phyloP scores from a whole-genome alignment of 2,329 filamentous ascomycete species.

The Colletotrichum godetiae region DNA sequence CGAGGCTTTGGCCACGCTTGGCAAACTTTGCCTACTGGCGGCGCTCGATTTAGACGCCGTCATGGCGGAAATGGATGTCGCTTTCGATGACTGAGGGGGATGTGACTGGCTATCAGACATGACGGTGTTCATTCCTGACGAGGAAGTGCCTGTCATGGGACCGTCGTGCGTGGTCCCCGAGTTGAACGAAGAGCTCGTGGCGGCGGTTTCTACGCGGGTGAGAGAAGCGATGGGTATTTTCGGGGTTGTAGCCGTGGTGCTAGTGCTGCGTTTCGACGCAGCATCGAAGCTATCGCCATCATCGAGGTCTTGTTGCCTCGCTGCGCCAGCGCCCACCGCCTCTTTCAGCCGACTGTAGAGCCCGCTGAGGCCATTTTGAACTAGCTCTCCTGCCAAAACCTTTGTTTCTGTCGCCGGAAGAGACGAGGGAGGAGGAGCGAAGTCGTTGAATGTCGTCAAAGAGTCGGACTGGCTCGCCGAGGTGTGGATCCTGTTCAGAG shows the following conservation, averaged over 20 bases:
- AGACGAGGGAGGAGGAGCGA: constrained; percentile 75
- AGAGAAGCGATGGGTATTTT: constrained; percentile 54
- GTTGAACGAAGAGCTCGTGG: constrained; percentile 45
- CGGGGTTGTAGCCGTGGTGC: constrained; percentile 52
- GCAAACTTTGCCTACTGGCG: constrained; percentile 52
- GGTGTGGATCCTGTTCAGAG: constrained; percentile 88
- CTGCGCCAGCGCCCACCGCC: constrained; percentile 78
- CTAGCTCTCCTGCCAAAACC: constrained; percentile 75
- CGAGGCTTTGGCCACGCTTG: constrained; percentile 56
- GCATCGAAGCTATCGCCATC: constrained; percentile 57
- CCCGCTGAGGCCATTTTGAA: constrained; percentile 89
- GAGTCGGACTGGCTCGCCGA: constrained; percentile 86
- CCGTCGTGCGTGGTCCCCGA: constrained; percentile 47
- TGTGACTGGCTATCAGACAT: constrained; percentile 54
- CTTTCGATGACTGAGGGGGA: constrained; percentile 56
- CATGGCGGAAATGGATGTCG: constrained; percentile 60
- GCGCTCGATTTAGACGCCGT: constrained; percentile 56
- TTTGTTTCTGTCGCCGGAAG: constrained; percentile 73
- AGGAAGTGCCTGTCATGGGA: constrained; percentile 50
- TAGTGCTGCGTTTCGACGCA: constrained; percentile 55
- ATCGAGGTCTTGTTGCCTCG: constrained; percentile 52
- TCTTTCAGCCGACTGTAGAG: constrained; percentile 88
- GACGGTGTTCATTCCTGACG: constrained; percentile 47
- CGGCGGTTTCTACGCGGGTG: constrained; percentile 53
- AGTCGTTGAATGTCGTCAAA: constrained; percentile 94